These are phyloP conservation scores for Diaporthe eres DNA, from an alignment of 2,329 filamentous ascomycete species.

Conservation along the genomic window DNA sequence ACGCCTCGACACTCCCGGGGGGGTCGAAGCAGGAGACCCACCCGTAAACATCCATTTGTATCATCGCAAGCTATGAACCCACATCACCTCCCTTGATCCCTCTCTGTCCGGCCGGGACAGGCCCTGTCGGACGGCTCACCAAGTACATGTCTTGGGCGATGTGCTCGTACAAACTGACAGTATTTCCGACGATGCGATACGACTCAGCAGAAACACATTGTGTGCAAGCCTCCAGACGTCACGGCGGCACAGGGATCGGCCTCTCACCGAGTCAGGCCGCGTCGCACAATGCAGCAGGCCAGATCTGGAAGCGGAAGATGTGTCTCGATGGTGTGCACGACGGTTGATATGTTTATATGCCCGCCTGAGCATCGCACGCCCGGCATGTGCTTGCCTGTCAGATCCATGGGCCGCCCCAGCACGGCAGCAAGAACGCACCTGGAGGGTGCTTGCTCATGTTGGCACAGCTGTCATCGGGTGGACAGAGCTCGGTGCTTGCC, in stretches of 20 bases:
- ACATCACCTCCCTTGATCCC: not conserved
- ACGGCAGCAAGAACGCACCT: not conserved
- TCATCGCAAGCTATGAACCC: constrained; percentile 10
- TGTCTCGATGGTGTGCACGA: constrained; percentile 1
- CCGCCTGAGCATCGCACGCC: constrained; percentile 14
- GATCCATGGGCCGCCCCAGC: not conserved
- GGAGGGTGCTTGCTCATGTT: not conserved
- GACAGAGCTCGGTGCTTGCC: not conserved
- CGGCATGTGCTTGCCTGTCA: constrained; percentile 19
- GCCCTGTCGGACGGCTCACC: not conserved
- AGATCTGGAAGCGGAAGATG: constrained; percentile 30
- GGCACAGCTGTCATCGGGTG: not conserved
- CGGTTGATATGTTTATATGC: constrained; percentile 4
- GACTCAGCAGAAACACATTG: constrained; percentile 5
- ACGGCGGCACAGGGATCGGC: constrained; percentile 33
- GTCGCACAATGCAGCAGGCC: constrained; percentile 41
- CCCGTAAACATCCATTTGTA: constrained; percentile 12
- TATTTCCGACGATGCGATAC: constrained; percentile 14
- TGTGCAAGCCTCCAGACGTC: constrained; percentile 24
- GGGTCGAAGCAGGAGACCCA: constrained; percentile 5
- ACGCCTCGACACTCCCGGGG: constrained; percentile 15
- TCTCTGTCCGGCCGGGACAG: not conserved
- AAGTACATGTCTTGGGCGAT: constrained; percentile 14
- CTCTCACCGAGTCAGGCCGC: constrained; percentile 33
- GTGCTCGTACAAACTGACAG: not conserved